phyloP scores from a whole-genome alignment of 306 rosid species.

The Canavalia ensiformis region DNA sequence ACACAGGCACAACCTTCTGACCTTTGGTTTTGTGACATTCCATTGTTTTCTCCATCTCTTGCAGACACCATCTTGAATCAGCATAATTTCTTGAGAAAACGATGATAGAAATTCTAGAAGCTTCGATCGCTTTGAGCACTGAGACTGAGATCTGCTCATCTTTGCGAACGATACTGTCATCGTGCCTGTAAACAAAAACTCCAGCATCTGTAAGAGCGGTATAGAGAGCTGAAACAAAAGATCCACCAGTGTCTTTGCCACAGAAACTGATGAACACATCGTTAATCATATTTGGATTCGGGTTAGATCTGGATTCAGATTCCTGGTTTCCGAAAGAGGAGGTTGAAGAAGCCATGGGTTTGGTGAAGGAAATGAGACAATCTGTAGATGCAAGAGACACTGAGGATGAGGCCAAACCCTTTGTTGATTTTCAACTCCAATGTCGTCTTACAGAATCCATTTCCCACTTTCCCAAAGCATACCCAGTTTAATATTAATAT shows the following conservation, averaged over 20 bases:
- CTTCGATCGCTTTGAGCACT: not conserved
- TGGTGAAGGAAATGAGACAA: too few species aligned
- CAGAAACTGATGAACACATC: not conserved
- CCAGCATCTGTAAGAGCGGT: too few species aligned
- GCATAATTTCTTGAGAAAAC: slow-evolving; percentile 37
- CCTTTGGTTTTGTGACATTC: not conserved
- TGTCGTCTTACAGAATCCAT: too few species aligned
- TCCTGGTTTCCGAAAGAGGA: not conserved
- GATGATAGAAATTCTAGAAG: not conserved
- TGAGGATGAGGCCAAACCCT: too few species aligned
- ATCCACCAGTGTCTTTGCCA: not conserved
- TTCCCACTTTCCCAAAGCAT: too few species aligned
- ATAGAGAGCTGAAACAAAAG: not conserved
- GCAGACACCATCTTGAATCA: slow-evolving; percentile 4
- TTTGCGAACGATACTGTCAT: not conserved
- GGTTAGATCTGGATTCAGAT: not conserved
- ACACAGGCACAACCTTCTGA: slow-evolving; percentile 10
- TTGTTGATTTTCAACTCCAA: too few species aligned
- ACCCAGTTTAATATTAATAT: too few species aligned
- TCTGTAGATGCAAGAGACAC: too few species aligned
- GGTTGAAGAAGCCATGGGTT: not conserved
- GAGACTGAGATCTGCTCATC: not conserved
- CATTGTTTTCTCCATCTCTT: slow-evolving; percentile 19
- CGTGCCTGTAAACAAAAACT: too few species aligned
- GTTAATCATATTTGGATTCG: not conserved